Percentiles rank a stretch among this genome's conserved stretches.
Conservation (phyloP, 176 grass and related monocot genomes). For the Aechmea fasciata region DNA sequence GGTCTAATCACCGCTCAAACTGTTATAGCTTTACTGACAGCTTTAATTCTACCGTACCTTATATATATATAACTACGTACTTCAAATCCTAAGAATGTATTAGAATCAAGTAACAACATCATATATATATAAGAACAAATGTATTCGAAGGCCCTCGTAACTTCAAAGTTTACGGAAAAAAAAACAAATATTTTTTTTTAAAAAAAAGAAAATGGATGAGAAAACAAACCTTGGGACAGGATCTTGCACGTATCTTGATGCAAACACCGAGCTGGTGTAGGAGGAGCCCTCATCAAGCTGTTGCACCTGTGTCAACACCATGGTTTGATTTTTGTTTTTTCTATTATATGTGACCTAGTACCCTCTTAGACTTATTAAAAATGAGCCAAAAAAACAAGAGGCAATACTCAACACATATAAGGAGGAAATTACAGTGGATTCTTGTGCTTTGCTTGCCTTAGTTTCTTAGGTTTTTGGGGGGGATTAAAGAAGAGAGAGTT, state of each 20-base stretch:
- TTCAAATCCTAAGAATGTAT: neutral
- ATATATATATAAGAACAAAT: too few relatives aligned
- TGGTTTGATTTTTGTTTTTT: neutral
- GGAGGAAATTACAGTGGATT: neutral
- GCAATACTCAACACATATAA: neutral
- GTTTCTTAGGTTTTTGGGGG: neutral
- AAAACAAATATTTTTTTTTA: too few relatives aligned
- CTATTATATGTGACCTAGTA: neutral
- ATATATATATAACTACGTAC: neutral
- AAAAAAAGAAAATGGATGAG: neutral
- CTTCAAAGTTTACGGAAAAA: neutral
- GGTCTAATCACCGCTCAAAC: too few relatives aligned
- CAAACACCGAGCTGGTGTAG: slow-evolving; percentile 41
- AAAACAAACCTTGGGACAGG: slow-evolving; percentile 46
- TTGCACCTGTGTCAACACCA: slow-evolving; percentile 66
- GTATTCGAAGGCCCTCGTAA: too few relatives aligned
- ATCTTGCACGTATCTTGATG: slow-evolving; percentile 74
- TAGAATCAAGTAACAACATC: too few relatives aligned
- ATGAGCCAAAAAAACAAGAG: too few relatives aligned
- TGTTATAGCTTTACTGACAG: too few relatives aligned
- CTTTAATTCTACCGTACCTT: too few relatives aligned
- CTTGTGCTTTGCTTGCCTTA: slow-evolving; percentile 31
- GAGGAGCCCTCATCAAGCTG: slow-evolving; percentile 18
- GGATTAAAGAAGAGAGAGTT: too few relatives aligned
- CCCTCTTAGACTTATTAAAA: neutral